Base-by-base conservation (phyloP, 164 flowering plant genomes). In the Liquidambar formosana region DNA sequence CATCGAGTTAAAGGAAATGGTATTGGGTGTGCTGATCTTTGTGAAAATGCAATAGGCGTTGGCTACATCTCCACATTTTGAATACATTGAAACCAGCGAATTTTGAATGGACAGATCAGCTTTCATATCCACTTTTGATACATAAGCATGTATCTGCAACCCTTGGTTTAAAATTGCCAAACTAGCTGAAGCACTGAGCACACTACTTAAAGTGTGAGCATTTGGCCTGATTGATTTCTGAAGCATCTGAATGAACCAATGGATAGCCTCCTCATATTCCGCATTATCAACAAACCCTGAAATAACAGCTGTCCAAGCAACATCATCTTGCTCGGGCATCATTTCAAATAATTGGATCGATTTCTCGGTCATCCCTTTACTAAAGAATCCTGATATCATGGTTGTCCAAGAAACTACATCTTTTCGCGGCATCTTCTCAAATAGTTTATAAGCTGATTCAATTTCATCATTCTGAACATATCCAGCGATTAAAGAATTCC, bases 241-340 rank as follows among this genome's bases (percentile, higher is more conserved):
- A 27, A 76, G 62, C 88, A 85, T 85, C 67, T 64, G 49, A 51
- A 74, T 71, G 53, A 75, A 85, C 86, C 80, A 73, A n/a, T 14
- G 23, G 26, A 82, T 43, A 27, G 83, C 86, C 21, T 77, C 69
- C 60, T 76, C 77, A 46, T 63, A 72, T 64, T 77, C 68, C 62
- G 58, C 81, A 76, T 82, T 82, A 26, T 68, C 72, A 28, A 71
- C 81, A 67, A 82, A 77, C 28, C 80, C 83, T 10, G 88, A 82
- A 62, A 85, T 79, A 38, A 82, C 64, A 18, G 86, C 84, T 52
- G 88, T 82, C 88, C 88, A 85, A 51, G 88, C 75, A 73, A 80
- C 63, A 71, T 71, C 81, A 75, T 85, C 88, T 66, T 73, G 78
- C 38, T 62, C 58, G 5, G 88, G 84, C 83, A 85, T 80, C 64